These are phyloP conservation scores for Pichia cactophila DNA, from an alignment of 1,139 yeast species.

Conservation along the genomic window DNA sequence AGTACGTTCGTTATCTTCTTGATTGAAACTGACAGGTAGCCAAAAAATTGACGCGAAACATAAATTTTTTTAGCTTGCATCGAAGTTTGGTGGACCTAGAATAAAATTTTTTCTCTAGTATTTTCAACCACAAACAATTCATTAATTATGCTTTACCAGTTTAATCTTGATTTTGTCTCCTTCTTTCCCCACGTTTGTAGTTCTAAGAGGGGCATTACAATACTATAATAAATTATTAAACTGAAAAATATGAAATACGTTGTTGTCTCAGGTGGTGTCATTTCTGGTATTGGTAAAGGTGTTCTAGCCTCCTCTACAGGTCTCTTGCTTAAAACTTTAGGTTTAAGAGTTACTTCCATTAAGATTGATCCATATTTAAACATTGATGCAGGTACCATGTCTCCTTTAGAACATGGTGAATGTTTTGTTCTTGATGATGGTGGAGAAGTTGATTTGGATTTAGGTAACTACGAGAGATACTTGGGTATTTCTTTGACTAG, in stretches of 20 bases:
- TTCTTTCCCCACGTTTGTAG: conserved; percentile 11
- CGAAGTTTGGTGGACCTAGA: not conserved
- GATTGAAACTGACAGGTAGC: no score
- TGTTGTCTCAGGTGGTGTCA: conserved; percentile 98
- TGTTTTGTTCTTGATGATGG: conserved; percentile 97
- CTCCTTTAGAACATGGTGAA: conserved; percentile 98
- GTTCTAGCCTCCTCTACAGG: conserved; percentile 97
- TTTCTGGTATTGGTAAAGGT: conserved; percentile 98
- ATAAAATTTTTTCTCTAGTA: not conserved
- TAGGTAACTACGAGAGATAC: conserved; percentile 97
- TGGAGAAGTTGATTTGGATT: conserved; percentile 96
- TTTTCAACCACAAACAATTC: not conserved
- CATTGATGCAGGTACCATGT: conserved; percentile 99
- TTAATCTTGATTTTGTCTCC: conserved; percentile 6
- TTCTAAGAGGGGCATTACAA: conserved; percentile 1
- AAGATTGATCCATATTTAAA: conserved; percentile 99
- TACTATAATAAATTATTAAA: not conserved
- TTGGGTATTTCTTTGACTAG: conserved; percentile 85
- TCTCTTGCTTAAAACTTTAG: conserved; percentile 83
- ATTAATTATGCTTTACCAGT: not conserved
- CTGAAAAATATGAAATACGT: conserved; percentile 77
- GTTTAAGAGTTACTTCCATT: conserved; percentile 91
- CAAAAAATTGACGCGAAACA: no score
- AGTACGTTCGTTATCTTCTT: no score
- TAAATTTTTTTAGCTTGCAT: no score